Conservation (phyloP, 2,329 filamentous ascomycete genomes). For the Colletotrichum spaethianum region DNA sequence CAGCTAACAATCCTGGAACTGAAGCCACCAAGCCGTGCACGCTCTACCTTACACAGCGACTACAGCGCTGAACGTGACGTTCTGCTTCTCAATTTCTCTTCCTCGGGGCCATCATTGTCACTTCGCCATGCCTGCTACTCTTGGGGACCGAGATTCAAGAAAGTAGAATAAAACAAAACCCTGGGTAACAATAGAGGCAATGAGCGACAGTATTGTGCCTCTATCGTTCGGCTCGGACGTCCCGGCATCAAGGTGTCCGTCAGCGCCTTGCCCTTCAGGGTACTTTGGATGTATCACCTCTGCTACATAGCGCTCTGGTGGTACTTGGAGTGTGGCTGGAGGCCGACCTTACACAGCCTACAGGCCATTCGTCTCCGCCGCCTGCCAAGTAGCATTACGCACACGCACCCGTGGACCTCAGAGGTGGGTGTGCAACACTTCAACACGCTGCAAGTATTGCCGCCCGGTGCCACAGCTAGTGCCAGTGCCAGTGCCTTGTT, state of each 20-base stretch:
- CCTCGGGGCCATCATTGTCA: not conserved
- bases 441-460: not conserved
- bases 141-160: not conserved
- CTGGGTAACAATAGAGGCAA: not conserved
- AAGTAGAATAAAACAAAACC: not conserved
- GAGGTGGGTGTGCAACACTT: conserved; percentile 21
- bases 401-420: conserved; percentile 27
- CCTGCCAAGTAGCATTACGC: conserved; percentile 40
- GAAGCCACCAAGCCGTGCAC: not conserved
- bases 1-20: not conserved
- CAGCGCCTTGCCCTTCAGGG: not conserved
- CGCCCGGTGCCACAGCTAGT: conserved; percentile 2
- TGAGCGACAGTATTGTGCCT: not conserved
- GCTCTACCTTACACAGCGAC: not conserved
- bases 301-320: not conserved
- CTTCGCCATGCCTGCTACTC: not conserved
- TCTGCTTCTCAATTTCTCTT: not conserved
- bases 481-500: conserved; percentile 17
- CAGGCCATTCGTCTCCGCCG: conserved; percentile 15
- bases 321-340: not conserved
- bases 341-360: not conserved
- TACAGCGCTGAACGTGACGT: not conserved
- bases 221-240: not conserved
- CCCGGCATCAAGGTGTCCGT: not conserved
- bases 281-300: not conserved